Percentiles rank a stretch among this genome's conserved stretches.
These are phyloP conservation scores for Malus asiatica DNA, from an alignment of 306 rosid species.

Conservation along the genomic window DNA sequence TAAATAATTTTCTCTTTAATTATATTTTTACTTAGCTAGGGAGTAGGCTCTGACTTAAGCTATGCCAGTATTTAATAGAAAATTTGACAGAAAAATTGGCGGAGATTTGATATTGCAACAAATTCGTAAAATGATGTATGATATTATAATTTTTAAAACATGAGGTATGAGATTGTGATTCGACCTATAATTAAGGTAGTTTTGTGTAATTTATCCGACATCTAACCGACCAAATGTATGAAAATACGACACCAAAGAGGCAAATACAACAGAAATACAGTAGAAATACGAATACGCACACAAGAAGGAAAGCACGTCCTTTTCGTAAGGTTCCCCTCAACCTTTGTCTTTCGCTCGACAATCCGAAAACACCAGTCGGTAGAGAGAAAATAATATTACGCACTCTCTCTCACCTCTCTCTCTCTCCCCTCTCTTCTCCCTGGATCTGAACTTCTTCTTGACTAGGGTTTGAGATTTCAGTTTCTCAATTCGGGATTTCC, in stretches of 20 bases:
- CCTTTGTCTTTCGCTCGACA: neutral
- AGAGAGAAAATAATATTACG: neutral
- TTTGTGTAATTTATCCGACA: too few relatives aligned
- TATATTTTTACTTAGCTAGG: too few relatives aligned
- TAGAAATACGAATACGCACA: neutral
- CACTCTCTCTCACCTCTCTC: neutral
- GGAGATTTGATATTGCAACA: accelerated
- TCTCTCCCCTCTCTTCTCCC: neutral
- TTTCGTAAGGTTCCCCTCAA: slow-evolving; percentile 1
- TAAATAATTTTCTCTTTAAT: too few relatives aligned
- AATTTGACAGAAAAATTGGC: too few relatives aligned
- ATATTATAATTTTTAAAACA: too few relatives aligned
- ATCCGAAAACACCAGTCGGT: neutral
- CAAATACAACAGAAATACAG: neutral
- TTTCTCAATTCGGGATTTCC: slow-evolving; percentile 1
- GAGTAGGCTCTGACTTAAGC: accelerated
- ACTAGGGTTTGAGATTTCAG: neutral
- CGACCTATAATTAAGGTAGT: too few relatives aligned
- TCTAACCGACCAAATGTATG: neutral
- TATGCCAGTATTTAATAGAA: too few relatives aligned
- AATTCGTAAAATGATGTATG: too few relatives aligned
- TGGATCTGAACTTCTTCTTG: neutral
- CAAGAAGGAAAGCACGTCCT: neutral
- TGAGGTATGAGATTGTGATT: too few relatives aligned
- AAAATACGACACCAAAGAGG: neutral